phyloP scores from a whole-genome alignment of 768 basidiomycete species.

The Hemileccinum impolitum region DNA sequence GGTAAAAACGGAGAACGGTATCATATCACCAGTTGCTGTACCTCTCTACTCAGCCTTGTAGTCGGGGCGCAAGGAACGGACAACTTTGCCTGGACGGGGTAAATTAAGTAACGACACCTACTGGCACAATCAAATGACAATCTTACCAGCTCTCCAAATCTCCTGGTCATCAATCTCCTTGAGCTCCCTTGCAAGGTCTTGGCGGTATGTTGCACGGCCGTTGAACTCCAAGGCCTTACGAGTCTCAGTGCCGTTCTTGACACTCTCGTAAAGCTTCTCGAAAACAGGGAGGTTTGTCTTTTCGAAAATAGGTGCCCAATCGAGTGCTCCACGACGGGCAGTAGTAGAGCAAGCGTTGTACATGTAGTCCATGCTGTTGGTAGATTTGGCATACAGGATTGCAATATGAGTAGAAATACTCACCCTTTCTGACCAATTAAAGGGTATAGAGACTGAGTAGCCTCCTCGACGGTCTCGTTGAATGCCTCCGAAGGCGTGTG shows the following conservation, averaged over 20 bases:
- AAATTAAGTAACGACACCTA: constrained; percentile 5
- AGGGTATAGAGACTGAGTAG: constrained; percentile 98
- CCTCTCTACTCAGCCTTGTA: constrained; percentile 59
- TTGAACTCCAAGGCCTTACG: constrained; percentile 97
- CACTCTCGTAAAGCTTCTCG: constrained; percentile 92
- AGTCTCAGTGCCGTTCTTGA: constrained; percentile 94
- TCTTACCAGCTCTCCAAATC: constrained; percentile 92
- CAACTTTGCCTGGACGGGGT: constrained; percentile 64
- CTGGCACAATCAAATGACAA: neutral
- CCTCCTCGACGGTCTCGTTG: constrained; percentile 99
- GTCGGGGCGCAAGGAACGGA: constrained; percentile 85
- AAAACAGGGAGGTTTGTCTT: constrained; percentile 93
- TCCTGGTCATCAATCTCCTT: constrained; percentile 96
- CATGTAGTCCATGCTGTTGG: constrained; percentile 94
- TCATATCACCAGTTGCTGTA: neutral
- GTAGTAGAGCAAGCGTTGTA: constrained; percentile 99
- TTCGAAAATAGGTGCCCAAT: constrained; percentile 98
- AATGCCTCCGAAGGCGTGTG: constrained; percentile 98
- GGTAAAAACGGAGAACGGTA: constrained; percentile 9
- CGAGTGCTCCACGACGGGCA: constrained; percentile 96
- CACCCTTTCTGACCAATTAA: constrained; percentile 93
- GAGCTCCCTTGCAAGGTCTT: constrained; percentile 89
- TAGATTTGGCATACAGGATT: neutral
- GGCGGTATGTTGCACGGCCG: constrained; percentile 84
- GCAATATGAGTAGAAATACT: constrained; percentile 17